These are phyloP conservation scores for Saitoella complicata DNA, from an alignment of 805 yeast genomes.

Conservation along the genomic window DNA sequence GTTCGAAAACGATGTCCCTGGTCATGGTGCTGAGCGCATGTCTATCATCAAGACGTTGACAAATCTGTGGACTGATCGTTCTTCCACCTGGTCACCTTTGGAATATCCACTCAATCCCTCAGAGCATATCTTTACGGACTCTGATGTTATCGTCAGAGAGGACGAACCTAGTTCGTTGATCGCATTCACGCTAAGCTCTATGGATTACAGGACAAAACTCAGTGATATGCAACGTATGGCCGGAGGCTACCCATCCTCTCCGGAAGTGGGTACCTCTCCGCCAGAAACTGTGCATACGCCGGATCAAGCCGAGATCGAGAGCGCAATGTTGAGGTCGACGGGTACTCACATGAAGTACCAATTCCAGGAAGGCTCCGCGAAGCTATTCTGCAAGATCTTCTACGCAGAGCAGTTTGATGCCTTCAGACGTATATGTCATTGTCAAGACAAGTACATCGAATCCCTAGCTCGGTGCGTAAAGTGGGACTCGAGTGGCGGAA, in stretches of 20 bases:
- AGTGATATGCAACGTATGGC: not conserved
- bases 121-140: constrained; percentile 87
- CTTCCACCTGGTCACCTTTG: constrained; percentile 91
- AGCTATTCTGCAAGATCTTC: constrained; percentile 80
- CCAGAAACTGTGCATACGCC: constrained; percentile 2
- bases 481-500: constrained; percentile 95
- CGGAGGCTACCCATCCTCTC: not conserved
- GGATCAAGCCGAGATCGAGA: constrained; percentile 1
- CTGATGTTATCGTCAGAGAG: constrained; percentile 83
- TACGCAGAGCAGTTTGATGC: constrained; percentile 96
- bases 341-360: constrained; percentile 88
- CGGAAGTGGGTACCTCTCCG: not conserved
- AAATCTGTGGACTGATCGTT: constrained; percentile 93
- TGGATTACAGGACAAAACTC: constrained; percentile 54
- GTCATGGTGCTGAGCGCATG: constrained; percentile 36
- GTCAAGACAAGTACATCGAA: constrained; percentile 59
- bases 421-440: constrained; percentile 67
- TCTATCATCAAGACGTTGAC: constrained; percentile 71
- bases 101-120: constrained; percentile 63
- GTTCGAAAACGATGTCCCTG: not conserved
- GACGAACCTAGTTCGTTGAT: constrained; percentile 92
- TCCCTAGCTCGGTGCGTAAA: constrained; percentile 84
- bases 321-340: constrained; percentile 57
- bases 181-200: constrained; percentile 77
- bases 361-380: constrained; percentile 69